phyloP scores from a whole-genome alignment of 495 filamentous ascomycete genomes.

The Oidiodendron maius region DNA sequence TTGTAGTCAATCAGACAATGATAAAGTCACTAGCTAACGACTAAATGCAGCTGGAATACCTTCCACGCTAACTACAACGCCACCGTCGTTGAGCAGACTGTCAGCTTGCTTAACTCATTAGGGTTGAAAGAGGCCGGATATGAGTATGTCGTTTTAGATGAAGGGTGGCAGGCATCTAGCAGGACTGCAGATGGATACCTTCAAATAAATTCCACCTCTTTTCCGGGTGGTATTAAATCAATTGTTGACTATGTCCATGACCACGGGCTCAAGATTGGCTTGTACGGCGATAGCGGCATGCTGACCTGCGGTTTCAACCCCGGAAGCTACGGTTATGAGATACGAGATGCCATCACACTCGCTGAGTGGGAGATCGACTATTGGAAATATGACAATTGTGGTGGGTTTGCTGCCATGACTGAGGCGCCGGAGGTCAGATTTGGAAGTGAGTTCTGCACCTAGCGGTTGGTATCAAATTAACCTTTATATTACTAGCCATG shows the following conservation, averaged over 20 bases:
- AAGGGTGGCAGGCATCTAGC: conserved; percentile 46
- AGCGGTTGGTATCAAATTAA: too few species aligned
- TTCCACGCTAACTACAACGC: conserved; percentile 28
- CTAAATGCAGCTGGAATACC: conserved; percentile 52
- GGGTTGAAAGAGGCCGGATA: conserved; percentile 49
- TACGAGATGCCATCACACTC: conserved; percentile 29
- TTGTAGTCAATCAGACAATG: too few species aligned
- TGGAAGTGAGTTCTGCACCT: too few species aligned
- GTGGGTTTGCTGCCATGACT: conserved; percentile 18
- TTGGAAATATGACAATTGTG: too few species aligned
- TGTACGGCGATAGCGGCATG: conserved; percentile 21
- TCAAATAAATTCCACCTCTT: conserved; percentile 9
- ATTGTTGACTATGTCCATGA: conserved; percentile 25
- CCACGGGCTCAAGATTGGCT: conserved; percentile 26
- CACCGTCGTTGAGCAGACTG: conserved; percentile 36
- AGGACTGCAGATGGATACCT: conserved; percentile 29
- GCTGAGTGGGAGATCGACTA: conserved; percentile 30
- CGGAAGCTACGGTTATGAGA: conserved; percentile 29
- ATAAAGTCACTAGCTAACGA: too few species aligned
- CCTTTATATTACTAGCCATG: too few species aligned
- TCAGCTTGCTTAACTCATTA: conserved; percentile 36
- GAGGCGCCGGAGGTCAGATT: conserved; percentile 2
- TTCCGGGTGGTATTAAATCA: conserved; percentile 26
- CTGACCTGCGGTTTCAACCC: conserved; percentile 24
- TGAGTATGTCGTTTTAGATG: conserved; percentile 49